A percentile compares a stretch with the other conserved stretches of the same genome.
These are phyloP conservation scores for Gastrolobium bilobum DNA, from an alignment of 306 rosid genomes.

Conservation along the genomic window DNA sequence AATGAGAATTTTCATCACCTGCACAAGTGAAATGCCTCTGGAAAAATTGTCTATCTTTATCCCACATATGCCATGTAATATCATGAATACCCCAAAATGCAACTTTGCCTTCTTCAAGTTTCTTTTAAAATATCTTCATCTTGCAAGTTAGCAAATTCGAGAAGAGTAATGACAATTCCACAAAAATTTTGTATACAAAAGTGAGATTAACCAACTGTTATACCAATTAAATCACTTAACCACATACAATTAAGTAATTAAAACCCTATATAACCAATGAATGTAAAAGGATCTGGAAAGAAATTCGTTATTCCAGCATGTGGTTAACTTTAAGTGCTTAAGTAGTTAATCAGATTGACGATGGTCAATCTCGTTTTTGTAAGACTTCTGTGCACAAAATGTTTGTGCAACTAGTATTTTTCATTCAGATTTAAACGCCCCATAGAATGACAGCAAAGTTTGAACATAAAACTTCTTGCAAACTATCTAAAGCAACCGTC, in stretches of 20 bases:
- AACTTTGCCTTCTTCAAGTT: background rate
- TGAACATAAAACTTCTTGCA: too few relatives aligned
- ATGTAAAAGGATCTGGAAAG: background rate
- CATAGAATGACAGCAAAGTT: too few relatives aligned
- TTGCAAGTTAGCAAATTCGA: background rate
- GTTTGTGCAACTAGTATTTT: too few relatives aligned
- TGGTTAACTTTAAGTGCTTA: too few relatives aligned
- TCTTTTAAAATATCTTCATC: slow-evolving; percentile 15
- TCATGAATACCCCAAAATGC: background rate
- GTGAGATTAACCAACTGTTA: too few relatives aligned
- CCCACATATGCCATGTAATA: background rate
- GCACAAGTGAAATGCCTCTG: background rate
- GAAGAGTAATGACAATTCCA: background rate
- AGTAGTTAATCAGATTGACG: too few relatives aligned
- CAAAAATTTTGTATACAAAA: background rate
- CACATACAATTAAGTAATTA: background rate
- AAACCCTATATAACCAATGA: background rate
- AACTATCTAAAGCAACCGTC: too few relatives aligned
- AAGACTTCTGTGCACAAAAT: too few relatives aligned
- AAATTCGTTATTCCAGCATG: too few relatives aligned
- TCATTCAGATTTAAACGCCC: too few relatives aligned
- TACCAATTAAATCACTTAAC: background rate
- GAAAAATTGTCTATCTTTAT: background rate
- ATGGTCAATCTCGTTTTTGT: too few relatives aligned
- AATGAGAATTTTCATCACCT: too few relatives aligned